Conservation (phyloP, 2,329 filamentous ascomycete species). For the Fusarium domesticum region DNA sequence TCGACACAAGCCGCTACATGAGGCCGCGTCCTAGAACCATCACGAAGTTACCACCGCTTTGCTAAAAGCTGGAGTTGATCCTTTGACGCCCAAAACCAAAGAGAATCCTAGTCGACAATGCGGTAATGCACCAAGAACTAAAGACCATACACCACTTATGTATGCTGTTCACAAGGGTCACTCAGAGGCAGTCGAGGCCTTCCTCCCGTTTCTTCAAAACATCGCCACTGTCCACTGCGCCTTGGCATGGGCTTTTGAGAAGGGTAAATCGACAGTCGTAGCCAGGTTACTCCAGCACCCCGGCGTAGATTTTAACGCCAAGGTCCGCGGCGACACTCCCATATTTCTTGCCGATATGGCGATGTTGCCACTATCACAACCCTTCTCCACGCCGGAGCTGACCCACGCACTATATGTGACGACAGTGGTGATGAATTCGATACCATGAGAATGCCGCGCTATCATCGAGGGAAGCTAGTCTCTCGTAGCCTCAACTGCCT, state of each 20-base stretch:
- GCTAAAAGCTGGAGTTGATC: constrained; percentile 36
- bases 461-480: neutral
- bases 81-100: constrained; percentile 28
- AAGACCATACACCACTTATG: constrained; percentile 30
- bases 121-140: constrained; percentile 7
- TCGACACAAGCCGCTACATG: neutral
- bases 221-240: constrained; percentile 24
- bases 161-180: constrained; percentile 31
- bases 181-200: constrained; percentile 24
- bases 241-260: constrained; percentile 27
- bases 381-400: constrained; percentile 33
- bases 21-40: constrained; percentile 15
- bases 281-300: constrained; percentile 31
- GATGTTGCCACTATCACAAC: constrained; percentile 18
- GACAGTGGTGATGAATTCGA: constrained; percentile 1
- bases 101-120: constrained; percentile 7
- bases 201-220: constrained; percentile 28
- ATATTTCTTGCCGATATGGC: constrained; percentile 12
- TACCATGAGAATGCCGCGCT: neutral
- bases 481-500: constrained; percentile 4
- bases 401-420: constrained; percentile 23
- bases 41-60: constrained; percentile 28
- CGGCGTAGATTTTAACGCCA: constrained; percentile 32
- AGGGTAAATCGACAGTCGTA: constrained; percentile 20
- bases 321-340: constrained; percentile 17